Evolutionary conservation across 2,329 filamentous ascomycete species (phyloP), one percentile per base, ranked within the genome.

Genomic region (Penicillium sp.): DNA sequence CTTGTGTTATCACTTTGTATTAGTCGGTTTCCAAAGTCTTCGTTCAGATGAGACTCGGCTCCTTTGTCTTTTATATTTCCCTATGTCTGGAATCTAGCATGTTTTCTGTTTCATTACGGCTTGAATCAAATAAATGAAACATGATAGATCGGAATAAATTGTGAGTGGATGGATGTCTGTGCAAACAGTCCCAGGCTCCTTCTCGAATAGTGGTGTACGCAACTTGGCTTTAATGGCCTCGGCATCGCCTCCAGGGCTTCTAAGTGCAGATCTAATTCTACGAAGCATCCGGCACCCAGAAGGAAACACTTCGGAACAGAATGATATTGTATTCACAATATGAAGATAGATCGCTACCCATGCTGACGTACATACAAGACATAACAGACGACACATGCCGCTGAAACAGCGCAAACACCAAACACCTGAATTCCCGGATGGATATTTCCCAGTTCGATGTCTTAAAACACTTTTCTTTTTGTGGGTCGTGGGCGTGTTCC

Each of bases 1-100:
- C 53, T 46, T 58, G 54, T 61, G 57, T 66, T 61, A 53, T 62
- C 62, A 61, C 57, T 53, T 59, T 69, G 64, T 70, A 69, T 60
- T 64, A 61, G 65, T 66, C 64, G 60, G 60, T 61, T 61, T 51
- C 54, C 45, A 54, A 58, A 60, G 60, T 49, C 47, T 54, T 33
- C 26, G 39, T 48, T 53, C 57, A 46, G 48, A 52, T 48, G 56
- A 53, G 57, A 38, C 47, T 49, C 48, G 52, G 47, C 58, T 58
- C 52, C 54, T 56, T 62, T 60, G 60, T 63, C 60, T 52, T 56
- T 58, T 57, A 59, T 56, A 59, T 65, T 62, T 61, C 60, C 60
- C 59, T 63, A 59, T 64, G 61, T 63, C 44, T 58, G 61, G 57
- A 60, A 64, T 64, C 54, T 60, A 59, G 56, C 58, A 62, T 59